Evolutionary conservation across 2,329 filamentous ascomycete genomes (phyloP), one percentile per base, ranked within the genome.

Genomic region (Leptographium wingfieldii): DNA sequence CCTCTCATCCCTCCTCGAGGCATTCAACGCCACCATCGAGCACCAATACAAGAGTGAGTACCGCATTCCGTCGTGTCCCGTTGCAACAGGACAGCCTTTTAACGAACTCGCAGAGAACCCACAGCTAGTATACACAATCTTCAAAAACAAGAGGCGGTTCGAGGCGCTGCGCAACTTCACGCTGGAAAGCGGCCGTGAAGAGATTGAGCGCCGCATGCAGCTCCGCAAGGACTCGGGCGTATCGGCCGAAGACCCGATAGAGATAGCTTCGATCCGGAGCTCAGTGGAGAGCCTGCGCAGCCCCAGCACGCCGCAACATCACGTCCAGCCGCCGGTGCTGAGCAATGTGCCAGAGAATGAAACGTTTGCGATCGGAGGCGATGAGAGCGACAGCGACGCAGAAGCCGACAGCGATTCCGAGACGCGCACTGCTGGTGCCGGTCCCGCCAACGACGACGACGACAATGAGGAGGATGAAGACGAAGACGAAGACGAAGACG

Each of bases 281-380:
- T 92, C 88, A 0, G 76, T 81, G 4, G 88, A 92, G 59, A 89
- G 85, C 66, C 62, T 83, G 52, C 77, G 83, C 59, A 89, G 85
- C 64, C 86, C 86, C 43, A 19, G 0, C 43, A 53, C 54, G 14
- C 22, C 22, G 14, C 60, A 57, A 31, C 58, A 59, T 11, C 62
- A 56, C 7, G 31, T 58, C 3, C 80, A 81, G 55, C 76, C 77
- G 25, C 76, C 83, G 5, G 76, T 77, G 1, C 72, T 90, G 38
- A 87, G 89, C 35, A 87, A 89, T 35, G 87, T 90, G 2, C 86
- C 87, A 0, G 88, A 95, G 68, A 87, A 90, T 61, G 81, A 78
- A 35, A 85, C 90, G 0, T 97, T 97, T 72, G 85, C 91, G 2
- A 94, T 97, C 66, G 92, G 92, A 27, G 90, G 91, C 59, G 87